Base-by-base conservation (phyloP, 371 early-diverging fungal genomes). In the Syncephalis fuscata region DNA sequence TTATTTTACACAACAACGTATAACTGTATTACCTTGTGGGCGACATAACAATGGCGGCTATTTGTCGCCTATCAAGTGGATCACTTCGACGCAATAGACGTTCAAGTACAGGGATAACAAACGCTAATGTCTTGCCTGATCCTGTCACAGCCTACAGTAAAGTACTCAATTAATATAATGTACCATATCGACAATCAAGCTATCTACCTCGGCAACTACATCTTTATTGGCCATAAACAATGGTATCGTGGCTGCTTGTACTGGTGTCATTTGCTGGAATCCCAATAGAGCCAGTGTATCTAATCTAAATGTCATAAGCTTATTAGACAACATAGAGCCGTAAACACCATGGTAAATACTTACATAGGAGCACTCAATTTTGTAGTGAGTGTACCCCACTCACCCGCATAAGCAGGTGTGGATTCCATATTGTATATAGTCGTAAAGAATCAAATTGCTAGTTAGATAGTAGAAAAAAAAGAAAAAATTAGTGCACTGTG, bases 101-200 rank as follows among this genome's bases (percentile, higher is more conserved):
- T 56, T 95, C 90, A 5, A 99, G 64, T 23, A 96, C 76, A 8
- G 99, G 99, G n/a, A 99, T 74, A 4, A 94, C 68, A 70, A 96
- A 99, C 0, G 97, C 78, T 15, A 99, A 66, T 0, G 99, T 99
- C 58, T 99, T 99, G 41, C 99, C 99, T 2, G 92, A 91, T n/a
- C 99, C 99, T 3, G 99, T 99, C 7, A 90, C 93, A 14, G 99
- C 99, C 72, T 69, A 74, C 54, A 39, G 65, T 59, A 21, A 60
- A 56, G 55, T 3, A 51, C 16, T 42, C 62, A 57, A 48, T 52
- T 60, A 4, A 61, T 55, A 57, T 57, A 60, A 47, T 62, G 56
- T 41, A 57, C 38, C 41, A 62, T 59, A 19, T 48, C 27, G 14
- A 65, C 48, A 11, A 63, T 59, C 53, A 64, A 58, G 21, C 61